phyloP scores from a whole-genome alignment of 179 eudicot genomes.

The Heliamphora pulchella region DNA sequence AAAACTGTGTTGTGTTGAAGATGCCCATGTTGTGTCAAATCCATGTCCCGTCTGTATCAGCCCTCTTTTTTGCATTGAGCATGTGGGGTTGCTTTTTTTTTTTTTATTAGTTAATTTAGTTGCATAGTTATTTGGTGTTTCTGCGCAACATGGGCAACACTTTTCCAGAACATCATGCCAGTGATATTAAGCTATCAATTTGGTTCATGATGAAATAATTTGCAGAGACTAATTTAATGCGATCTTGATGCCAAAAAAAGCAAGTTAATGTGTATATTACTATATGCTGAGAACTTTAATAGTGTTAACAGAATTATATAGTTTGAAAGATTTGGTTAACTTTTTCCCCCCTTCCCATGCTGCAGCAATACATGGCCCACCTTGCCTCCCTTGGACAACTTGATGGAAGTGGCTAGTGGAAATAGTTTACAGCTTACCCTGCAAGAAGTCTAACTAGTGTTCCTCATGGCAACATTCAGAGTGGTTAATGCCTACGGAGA shows the following conservation, averaged over 20 bases:
- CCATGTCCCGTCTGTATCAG: too few species aligned
- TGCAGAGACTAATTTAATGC: not conserved
- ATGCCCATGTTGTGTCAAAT: too few species aligned
- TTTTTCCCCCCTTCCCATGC: conserved; percentile 7
- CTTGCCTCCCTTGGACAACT: conserved; percentile 68
- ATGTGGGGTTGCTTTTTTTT: too few species aligned
- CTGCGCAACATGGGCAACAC: too few species aligned
- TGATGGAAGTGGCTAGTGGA: conserved; percentile 68
- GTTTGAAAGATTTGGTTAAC: not conserved
- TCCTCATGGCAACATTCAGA: not conserved
- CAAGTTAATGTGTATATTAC: too few species aligned
- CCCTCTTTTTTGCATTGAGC: too few species aligned
- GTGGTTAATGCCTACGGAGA: not conserved
- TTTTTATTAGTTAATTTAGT: too few species aligned
- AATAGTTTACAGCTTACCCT: not conserved
- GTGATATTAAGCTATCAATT: too few species aligned
- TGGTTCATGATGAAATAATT: not conserved
- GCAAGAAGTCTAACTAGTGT: not conserved
- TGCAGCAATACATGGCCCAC: conserved; percentile 89
- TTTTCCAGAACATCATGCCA: too few species aligned
- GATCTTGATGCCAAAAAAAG: too few species aligned
- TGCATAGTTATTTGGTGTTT: too few species aligned
- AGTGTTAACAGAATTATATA: not conserved
- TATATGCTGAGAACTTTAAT: not conserved
- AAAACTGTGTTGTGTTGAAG: too few species aligned